Evolutionary conservation across 1,139 yeast species (phyloP), one percentile per base, ranked within the genome.

Genomic region (Kazachstania sp.): DNA sequence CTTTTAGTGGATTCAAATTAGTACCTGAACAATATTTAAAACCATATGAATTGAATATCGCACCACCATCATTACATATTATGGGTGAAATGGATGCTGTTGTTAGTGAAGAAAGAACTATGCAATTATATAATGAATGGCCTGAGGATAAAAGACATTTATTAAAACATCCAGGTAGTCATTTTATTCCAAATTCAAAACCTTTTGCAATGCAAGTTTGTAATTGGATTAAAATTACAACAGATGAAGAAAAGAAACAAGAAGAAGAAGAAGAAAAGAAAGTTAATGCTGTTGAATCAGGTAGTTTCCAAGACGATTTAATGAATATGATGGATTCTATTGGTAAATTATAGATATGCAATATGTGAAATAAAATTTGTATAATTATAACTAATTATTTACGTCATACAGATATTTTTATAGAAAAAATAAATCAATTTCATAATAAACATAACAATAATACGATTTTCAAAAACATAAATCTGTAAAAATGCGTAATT

Each of bases 31-130:
- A 69, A 35, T 81, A 77, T 53, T 75, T 73, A 53, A 65, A 67
- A 8, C 35, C 34, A 3, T 48, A 45, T 23, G 32, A 37, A 9
- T 51, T 57, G 2, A 63, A 68, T 46, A 54, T 68, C 18, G 64
- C 79, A 2, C 86, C 86, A 2, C 86, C 86, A 3, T 70, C 83
- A 1, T 68, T 92, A 48, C 96, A 87, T 62, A 80, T 92, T 1
- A 67, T 79, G 46, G 97, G 97, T 11, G 90, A 90, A 47, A 69
- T 87, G 40, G 98, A 92, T 60, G 84, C 95, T 0, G 84, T 90
- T 15, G 95, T 90, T 1, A 76, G 81, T 3, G 92, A 84, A 49
- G 81, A 78, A 43, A 72, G 95, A 51, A 73, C 82, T 0, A 67
- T 77, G 67, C 64, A 70, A 1, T 70, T 90, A 37, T 81, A 72